Evolutionary conservation across 805 yeast genomes (phyloP).

Genomic region (Cyberlindnera veronae): DNA sequence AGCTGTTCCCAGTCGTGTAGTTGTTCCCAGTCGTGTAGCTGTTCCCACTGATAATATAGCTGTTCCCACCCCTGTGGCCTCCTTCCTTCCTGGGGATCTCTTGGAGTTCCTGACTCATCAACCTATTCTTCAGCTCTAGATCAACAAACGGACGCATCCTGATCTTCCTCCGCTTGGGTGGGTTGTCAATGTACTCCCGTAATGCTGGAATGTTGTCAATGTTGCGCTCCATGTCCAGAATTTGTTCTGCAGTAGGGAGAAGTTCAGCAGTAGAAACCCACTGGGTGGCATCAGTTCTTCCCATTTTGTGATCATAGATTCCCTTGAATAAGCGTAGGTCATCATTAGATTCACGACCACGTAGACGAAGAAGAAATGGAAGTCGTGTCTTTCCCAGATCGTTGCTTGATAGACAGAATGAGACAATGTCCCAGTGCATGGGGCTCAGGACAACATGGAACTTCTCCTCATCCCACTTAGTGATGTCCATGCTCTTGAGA

Average conservation of each 20-base stretch:
- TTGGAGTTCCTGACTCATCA: too few species aligned
- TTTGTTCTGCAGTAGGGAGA: constrained; percentile 4
- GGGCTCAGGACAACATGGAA: constrained; percentile 5
- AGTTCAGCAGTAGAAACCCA: neutral
- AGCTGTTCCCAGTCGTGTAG: too few species aligned
- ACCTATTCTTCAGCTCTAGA: too few species aligned
- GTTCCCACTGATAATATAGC: too few species aligned
- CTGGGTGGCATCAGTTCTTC: neutral
- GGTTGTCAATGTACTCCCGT: too few species aligned
- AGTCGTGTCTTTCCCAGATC: constrained; percentile 1
- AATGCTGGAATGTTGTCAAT: too few species aligned
- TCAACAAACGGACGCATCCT: too few species aligned
- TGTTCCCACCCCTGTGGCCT: too few species aligned
- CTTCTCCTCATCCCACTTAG: constrained; percentile 12
- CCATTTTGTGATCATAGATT: constrained; percentile 2
- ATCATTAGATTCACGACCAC: constrained; percentile 8
- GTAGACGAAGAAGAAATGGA: constrained; percentile 3
- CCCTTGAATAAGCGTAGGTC: constrained; percentile 12
- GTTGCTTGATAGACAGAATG: neutral
- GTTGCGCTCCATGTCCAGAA: too few species aligned
- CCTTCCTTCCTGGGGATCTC: too few species aligned
- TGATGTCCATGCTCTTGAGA: constrained; percentile 7
- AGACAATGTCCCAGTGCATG: constrained; percentile 12
- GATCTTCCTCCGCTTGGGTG: too few species aligned
- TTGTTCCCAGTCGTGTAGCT: too few species aligned